Percentiles rank a stretch among this genome's conserved stretches.
Evolutionary conservation across 169 alveolate species (phyloP).

Genomic region (Amoebophrya sp.): DNA sequence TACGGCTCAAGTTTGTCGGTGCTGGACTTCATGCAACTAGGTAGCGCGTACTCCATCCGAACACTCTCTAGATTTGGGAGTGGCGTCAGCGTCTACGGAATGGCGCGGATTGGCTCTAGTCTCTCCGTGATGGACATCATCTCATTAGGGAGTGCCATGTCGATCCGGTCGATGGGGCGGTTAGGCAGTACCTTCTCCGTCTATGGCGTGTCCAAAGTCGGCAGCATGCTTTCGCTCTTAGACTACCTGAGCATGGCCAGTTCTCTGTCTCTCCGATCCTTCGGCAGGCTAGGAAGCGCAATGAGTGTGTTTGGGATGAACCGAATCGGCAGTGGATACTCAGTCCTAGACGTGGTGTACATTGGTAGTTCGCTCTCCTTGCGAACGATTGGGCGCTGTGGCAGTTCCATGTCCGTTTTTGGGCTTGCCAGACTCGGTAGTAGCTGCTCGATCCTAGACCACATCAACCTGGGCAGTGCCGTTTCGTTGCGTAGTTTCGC

Average conservation of each 20-base stretch:
- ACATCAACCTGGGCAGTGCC: conserved; percentile 11
- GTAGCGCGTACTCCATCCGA: neutral
- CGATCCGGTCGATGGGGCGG: neutral
- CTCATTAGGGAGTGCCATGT: conserved; percentile 23
- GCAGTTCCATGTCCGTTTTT: neutral
- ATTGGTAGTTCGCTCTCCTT: neutral
- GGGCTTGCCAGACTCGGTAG: neutral
- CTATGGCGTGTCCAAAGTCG: neutral
- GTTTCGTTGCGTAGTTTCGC: neutral
- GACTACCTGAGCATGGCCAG: neutral
- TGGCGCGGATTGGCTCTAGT: conserved; percentile 29
- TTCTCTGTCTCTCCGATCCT: conserved; percentile 24
- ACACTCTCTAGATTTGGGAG: neutral
- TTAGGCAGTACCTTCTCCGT: neutral
- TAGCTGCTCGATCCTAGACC: neutral
- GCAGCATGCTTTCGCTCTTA: neutral
- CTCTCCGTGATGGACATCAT: conserved; percentile 21
- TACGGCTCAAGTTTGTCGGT: neutral
- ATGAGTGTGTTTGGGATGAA: neutral
- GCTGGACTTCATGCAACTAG: neutral
- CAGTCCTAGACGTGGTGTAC: neutral
- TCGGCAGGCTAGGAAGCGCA: neutral
- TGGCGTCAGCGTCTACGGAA: conserved; percentile 6
- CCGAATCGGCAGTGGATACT: neutral
- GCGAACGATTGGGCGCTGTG: neutral